Conservation (phyloP, 805 yeast genomes). For the Myxozyma monticola region DNA sequence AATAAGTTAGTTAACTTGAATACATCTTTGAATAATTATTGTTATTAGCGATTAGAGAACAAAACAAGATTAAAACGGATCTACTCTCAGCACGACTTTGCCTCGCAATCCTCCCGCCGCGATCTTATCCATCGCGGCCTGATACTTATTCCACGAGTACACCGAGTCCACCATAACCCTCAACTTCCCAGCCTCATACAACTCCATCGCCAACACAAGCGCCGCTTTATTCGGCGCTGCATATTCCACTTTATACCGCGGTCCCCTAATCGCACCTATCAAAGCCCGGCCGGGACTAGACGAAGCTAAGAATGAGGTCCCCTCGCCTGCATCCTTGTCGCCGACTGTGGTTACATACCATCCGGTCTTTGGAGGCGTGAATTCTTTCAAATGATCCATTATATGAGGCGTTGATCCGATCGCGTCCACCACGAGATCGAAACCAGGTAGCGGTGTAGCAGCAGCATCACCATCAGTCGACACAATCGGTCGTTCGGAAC, state of each 20-base stretch:
- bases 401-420: slow-evolving; percentile 59
- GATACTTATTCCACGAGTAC: slow-evolving; percentile 49
- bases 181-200: slow-evolving; percentile 49
- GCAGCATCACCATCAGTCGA: slow-evolving; percentile 1
- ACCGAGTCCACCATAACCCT: slow-evolving; percentile 56
- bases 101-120: slow-evolving; percentile 58
- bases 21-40: not conserved
- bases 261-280: slow-evolving; percentile 36
- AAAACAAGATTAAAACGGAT: slow-evolving; percentile 12
- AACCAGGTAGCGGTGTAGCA: slow-evolving; percentile 41
- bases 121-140: slow-evolving; percentile 53
- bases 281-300: slow-evolving; percentile 31
- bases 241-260: slow-evolving; percentile 33
- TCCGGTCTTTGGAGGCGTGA: slow-evolving; percentile 47
- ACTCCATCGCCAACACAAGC: slow-evolving; percentile 45
- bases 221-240: slow-evolving; percentile 37
- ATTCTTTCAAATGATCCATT: slow-evolving; percentile 48
- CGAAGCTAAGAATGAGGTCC: slow-evolving; percentile 10
- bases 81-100: slow-evolving; percentile 54
- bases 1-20: too few species aligned
- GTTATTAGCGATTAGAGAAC: too few species aligned
- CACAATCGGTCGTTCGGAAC: not conserved
- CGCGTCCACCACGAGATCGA: slow-evolving; percentile 65
- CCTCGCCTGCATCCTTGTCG: slow-evolving; percentile 48
- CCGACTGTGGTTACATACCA: slow-evolving; percentile 60